Evolutionary conservation across 305 asterid species (phyloP).

Genomic region (Fraxinus sp.): DNA sequence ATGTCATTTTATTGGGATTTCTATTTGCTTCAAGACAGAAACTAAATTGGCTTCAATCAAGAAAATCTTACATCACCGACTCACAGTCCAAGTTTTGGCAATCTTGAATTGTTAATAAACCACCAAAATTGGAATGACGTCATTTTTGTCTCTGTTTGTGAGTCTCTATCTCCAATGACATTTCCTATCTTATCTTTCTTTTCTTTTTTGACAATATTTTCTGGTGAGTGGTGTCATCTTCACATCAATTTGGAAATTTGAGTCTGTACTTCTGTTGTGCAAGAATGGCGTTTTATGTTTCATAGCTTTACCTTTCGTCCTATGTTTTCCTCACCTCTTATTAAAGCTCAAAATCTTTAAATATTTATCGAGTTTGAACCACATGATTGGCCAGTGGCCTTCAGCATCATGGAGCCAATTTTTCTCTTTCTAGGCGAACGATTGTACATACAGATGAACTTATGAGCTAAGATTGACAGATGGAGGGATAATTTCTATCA

Average conservation of each 20-base stretch:
- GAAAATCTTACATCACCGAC: conserved; percentile 19
- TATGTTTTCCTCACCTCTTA: not conserved
- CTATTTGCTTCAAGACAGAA: conserved; percentile 33
- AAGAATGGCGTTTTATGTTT: not conserved
- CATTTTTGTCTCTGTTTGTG: conserved; percentile 27
- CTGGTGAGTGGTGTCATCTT: conserved; percentile 8
- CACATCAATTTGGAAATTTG: not conserved
- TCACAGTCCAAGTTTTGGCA: conserved; percentile 19
- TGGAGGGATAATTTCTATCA: not conserved
- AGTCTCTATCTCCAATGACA: conserved; percentile 25
- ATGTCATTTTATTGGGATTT: conserved; percentile 26
- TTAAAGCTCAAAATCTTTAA: not conserved
- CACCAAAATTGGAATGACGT: conserved; percentile 23
- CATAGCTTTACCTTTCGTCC: not conserved
- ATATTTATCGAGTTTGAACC: conserved; percentile 20
- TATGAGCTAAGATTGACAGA: conserved; percentile 1
- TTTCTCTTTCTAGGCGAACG: not conserved
- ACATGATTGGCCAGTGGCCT: conserved; percentile 3
- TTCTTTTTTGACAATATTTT: conserved; percentile 9
- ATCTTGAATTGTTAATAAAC: conserved; percentile 2
- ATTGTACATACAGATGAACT: conserved; percentile 11
- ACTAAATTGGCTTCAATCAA: conserved; percentile 32
- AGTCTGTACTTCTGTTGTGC: not conserved
- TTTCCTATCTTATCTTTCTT: conserved; percentile 15
- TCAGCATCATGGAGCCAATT: not conserved